These are phyloP conservation scores for Aspergillus texensis DNA, from an alignment of 2,329 filamentous ascomycete species.

Conservation along the genomic window DNA sequence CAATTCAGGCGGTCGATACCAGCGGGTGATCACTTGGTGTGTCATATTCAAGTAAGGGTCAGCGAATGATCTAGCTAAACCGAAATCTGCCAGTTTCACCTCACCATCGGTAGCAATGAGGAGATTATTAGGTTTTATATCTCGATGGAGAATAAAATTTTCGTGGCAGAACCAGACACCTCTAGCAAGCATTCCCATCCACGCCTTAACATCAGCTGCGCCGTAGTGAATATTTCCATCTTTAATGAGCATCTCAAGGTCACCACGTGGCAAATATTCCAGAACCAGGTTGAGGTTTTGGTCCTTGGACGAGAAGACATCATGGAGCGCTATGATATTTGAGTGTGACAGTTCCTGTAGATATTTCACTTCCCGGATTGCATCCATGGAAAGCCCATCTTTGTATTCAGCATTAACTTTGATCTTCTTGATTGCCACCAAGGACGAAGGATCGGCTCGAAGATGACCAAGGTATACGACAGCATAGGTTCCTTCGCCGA, in stretches of 20 bases:
- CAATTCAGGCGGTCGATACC: constrained; percentile 94
- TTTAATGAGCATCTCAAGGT: constrained; percentile 91
- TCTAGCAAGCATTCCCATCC: constrained; percentile 96
- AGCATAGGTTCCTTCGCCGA: constrained; percentile 96
- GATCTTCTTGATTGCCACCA: constrained; percentile 70
- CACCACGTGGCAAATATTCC: constrained; percentile 89
- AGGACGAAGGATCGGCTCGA: constrained; percentile 67
- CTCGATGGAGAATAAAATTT: constrained; percentile 89
- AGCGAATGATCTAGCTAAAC: constrained; percentile 84
- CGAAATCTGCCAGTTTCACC: constrained; percentile 96
- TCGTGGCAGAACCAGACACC: constrained; percentile 97
- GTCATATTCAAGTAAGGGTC: constrained; percentile 92
- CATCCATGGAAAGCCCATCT: constrained; percentile 91
- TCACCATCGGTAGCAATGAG: constrained; percentile 90
- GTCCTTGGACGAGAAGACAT: constrained; percentile 93
- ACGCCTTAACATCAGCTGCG: constrained; percentile 89
- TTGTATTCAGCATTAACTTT: constrained; percentile 65
- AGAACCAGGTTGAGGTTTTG: constrained; percentile 96
- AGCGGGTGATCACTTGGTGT: constrained; percentile 90
- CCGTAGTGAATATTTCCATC: constrained; percentile 83
- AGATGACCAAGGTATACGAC: constrained; percentile 90
- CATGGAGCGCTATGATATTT: constrained; percentile 90
- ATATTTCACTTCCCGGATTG: constrained; percentile 92
- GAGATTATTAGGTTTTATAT: constrained; percentile 99
- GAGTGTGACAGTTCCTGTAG: constrained; percentile 92